phyloP scores from a whole-genome alignment of 345 rosid species.

The Boechera stricta region DNA sequence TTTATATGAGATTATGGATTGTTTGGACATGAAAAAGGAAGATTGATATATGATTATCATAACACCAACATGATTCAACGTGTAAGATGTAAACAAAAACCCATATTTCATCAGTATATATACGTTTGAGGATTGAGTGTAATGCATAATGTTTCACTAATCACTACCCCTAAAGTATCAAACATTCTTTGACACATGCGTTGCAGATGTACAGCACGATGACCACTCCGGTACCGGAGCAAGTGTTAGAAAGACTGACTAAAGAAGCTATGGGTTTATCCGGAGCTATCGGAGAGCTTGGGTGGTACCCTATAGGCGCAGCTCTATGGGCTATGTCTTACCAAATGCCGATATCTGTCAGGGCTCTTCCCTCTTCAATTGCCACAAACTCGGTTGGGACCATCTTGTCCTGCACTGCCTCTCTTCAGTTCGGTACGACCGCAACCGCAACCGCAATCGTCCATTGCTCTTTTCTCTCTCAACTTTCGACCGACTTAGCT shows the following conservation, averaged over 20 bases:
- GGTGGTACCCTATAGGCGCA: conserved; percentile 74
- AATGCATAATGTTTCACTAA: neutral
- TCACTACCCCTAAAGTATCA: neutral
- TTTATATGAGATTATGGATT: no score
- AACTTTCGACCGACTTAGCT: conserved; percentile 55
- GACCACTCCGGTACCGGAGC: conserved; percentile 47
- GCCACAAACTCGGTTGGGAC: conserved; percentile 58
- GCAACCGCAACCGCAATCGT: conserved; percentile 48
- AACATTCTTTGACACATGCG: neutral
- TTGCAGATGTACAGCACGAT: conserved; percentile 52
- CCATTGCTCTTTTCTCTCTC: conserved; percentile 71
- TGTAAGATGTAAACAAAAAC: no score
- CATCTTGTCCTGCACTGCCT: conserved; percentile 65
- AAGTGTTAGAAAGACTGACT: conserved; percentile 42
- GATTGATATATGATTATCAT: no score
- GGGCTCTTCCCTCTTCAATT: conserved; percentile 56
- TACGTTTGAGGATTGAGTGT: no score
- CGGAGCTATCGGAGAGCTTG: conserved; percentile 71
- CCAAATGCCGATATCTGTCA: conserved; percentile 56
- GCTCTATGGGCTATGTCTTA: conserved; percentile 66
- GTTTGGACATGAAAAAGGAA: no score
- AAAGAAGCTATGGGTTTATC: conserved; percentile 57
- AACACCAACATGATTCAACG: no score
- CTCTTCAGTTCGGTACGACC: conserved; percentile 52
- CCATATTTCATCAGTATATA: no score